These are phyloP conservation scores for Nyctanthes arbortristis DNA, from an alignment of 257 asterid species.

Conservation along the genomic window DNA sequence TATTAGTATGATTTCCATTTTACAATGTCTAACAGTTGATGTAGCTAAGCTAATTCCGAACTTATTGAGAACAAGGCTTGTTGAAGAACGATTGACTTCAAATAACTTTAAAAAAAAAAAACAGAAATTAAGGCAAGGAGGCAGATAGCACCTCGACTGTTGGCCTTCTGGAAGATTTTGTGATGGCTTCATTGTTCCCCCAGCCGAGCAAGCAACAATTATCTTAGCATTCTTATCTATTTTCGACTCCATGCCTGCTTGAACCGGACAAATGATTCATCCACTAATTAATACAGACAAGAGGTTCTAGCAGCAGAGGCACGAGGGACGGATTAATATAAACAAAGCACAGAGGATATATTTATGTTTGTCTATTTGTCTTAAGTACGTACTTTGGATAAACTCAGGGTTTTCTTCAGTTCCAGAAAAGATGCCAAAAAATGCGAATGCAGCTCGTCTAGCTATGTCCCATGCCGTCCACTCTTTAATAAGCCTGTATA, in stretches of 20 bases:
- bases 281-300: neutral
- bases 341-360: neutral
- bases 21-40: neutral
- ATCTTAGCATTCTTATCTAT: conserved; percentile 70
- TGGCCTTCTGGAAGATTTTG: conserved; percentile 91
- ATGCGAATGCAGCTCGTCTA: conserved; percentile 91
- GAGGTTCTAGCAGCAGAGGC: neutral
- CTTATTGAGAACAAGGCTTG: no score
- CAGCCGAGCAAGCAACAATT: conserved; percentile 88
- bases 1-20: no score
- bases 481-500: conserved; percentile 94
- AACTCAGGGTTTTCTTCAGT: conserved; percentile 98
- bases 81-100: neutral
- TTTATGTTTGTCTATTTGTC: conserved; percentile 1
- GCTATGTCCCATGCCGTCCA: conserved; percentile 99
- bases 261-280: conserved; percentile 12
- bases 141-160: conserved; percentile 65
- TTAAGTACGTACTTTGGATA: conserved; percentile 64
- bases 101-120: neutral
- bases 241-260: conserved; percentile 83
- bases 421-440: conserved; percentile 86
- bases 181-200: conserved; percentile 82
- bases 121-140: neutral
- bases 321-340: neutral
- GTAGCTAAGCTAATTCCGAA: no score